These are phyloP conservation scores for Aphelidium insulamus DNA, from an alignment of 371 early-diverging fungal species.

Conservation along the genomic window DNA sequence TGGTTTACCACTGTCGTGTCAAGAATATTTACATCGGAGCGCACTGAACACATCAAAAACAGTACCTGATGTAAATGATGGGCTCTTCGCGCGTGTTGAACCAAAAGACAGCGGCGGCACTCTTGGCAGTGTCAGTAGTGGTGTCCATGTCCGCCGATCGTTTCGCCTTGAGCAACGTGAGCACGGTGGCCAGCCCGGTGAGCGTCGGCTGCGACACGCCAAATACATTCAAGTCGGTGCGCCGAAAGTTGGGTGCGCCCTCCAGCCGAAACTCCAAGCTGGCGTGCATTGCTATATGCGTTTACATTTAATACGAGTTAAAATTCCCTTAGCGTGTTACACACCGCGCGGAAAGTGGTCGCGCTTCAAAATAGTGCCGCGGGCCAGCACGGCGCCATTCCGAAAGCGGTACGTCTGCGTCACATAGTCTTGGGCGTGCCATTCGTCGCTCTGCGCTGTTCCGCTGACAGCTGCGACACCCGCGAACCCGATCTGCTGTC, in stretches of 20 bases:
- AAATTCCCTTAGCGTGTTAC: not conserved
- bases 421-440: too few species aligned
- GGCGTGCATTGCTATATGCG: constrained; percentile 18
- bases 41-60: not conserved
- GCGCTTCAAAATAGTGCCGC: constrained; percentile 34
- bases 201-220: constrained; percentile 48
- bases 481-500: too few species aligned
- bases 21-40: not conserved
- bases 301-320: not conserved
- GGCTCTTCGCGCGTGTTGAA: constrained; percentile 50
- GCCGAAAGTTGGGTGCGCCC: constrained; percentile 47
- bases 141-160: constrained; percentile 1
- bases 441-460: too few species aligned
- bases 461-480: too few species aligned
- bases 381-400: constrained; percentile 28
- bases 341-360: constrained; percentile 38
- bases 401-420: too few species aligned
- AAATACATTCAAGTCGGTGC: constrained; percentile 30
- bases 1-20: constrained; percentile 22
- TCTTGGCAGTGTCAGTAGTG: not conserved
- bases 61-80: constrained; percentile 11
- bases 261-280: constrained; percentile 35
- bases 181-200: constrained; percentile 31
- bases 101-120: constrained; percentile 12
- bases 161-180: constrained; percentile 24